These are phyloP conservation scores for Tinospora cordifolia DNA, from an alignment of 164 flowering plant species.

Conservation along the genomic window DNA sequence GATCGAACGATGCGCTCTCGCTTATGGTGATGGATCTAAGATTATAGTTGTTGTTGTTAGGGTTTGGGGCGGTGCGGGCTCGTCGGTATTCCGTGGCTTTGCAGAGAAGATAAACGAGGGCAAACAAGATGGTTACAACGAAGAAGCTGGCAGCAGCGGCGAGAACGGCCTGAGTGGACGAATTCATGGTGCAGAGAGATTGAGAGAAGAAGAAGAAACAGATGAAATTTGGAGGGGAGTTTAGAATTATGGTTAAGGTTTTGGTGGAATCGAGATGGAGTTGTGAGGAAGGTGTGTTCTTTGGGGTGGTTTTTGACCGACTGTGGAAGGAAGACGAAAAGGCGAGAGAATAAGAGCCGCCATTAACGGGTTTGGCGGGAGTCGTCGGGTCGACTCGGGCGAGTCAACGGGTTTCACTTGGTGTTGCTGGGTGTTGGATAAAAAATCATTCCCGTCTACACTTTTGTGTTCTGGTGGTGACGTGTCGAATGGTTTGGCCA, in stretches of 20 bases:
- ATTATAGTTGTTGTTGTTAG: neutral
- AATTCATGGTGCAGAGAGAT: conserved; percentile 22
- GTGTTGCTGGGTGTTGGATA: neutral
- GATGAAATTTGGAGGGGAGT: neutral
- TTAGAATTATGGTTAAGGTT: neutral
- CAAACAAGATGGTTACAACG: conserved; percentile 30
- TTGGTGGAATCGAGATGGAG: neutral
- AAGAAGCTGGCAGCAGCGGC: conserved; percentile 51
- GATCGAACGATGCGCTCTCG: conserved; percentile 59
- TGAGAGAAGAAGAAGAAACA: neutral
- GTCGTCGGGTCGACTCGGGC: conserved; percentile 10
- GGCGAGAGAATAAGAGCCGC: conserved; percentile 20
- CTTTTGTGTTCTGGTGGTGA: neutral
- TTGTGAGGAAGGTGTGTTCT: neutral
- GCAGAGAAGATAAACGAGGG: conserved; percentile 29
- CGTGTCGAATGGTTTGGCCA: no score
- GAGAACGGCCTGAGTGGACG: conserved; percentile 25
- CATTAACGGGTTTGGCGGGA: conserved; percentile 16
- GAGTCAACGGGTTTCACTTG: neutral
- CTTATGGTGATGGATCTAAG: conserved; percentile 23
- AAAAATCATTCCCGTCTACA: neutral
- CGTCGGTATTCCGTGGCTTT: conserved; percentile 2
- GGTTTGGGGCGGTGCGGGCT: conserved; percentile 11
- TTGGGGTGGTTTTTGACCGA: conserved; percentile 5
- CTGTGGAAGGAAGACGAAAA: neutral